Evolutionary conservation across 2,329 filamentous ascomycete genomes (phyloP).

Genomic region (Botrytis byssoidea): DNA sequence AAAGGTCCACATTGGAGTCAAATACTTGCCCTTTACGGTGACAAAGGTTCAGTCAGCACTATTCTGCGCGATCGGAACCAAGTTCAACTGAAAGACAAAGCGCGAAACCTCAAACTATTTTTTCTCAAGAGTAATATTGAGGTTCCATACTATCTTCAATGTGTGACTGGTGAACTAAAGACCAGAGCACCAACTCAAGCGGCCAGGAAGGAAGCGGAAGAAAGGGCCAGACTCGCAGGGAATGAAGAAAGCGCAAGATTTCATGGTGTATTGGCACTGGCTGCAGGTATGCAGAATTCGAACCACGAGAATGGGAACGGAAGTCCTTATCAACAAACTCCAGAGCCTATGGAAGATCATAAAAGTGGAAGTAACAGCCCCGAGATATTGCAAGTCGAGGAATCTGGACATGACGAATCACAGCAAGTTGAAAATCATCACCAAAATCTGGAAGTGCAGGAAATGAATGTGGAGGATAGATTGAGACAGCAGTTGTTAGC

Average conservation of each 20-base stretch:
- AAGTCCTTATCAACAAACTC: constrained; percentile 8
- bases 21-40: constrained; percentile 80
- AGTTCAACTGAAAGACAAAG: constrained; percentile 90
- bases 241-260: constrained; percentile 59
- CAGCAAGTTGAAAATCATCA: not conserved
- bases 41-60: constrained; percentile 74
- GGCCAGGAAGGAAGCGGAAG: constrained; percentile 66
- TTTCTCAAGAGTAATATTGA: constrained; percentile 90
- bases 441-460: constrained; percentile 9
- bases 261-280: constrained; percentile 59
- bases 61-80: constrained; percentile 86
- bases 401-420: constrained; percentile 17
- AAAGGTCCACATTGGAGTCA: constrained; percentile 93
- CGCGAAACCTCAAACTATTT: constrained; percentile 84
- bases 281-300: constrained; percentile 44
- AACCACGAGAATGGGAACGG: constrained; percentile 13
- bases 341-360: constrained; percentile 8
- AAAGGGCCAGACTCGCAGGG: constrained; percentile 57
- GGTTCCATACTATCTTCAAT: constrained; percentile 82
- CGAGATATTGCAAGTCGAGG: constrained; percentile 27
- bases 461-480: constrained; percentile 20
- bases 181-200: constrained; percentile 75
- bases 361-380: constrained; percentile 16
- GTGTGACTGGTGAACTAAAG: constrained; percentile 86
- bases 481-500: constrained; percentile 17